Conservation (phyloP, 1,139 yeast genomes). For the Hyphopichia fennica region DNA sequence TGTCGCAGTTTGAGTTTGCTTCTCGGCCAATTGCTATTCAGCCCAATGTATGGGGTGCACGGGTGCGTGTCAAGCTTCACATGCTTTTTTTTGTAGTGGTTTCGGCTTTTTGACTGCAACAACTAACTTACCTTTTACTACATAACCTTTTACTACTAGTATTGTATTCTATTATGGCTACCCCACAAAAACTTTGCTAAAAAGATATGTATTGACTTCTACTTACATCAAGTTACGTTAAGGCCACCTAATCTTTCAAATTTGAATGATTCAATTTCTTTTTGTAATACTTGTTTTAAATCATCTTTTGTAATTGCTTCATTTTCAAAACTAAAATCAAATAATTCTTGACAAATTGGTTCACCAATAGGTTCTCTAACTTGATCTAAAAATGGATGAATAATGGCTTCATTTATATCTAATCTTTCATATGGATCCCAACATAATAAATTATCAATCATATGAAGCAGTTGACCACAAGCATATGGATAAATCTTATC, state of each 20-base stretch:
- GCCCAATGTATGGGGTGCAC: too few relatives aligned
- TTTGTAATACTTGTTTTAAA: conserved; percentile 44
- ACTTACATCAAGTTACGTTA: conserved; percentile 9
- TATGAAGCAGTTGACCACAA: conserved; percentile 42
- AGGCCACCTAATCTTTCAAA: conserved; percentile 5
- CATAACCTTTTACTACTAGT: too few relatives aligned
- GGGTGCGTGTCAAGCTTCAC: too few relatives aligned
- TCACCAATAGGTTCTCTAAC: conserved; percentile 51
- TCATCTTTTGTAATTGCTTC: conserved; percentile 32
- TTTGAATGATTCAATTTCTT: conserved; percentile 42
- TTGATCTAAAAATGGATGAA: conserved; percentile 47
- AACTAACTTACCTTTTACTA: too few relatives aligned
- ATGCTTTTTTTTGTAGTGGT: too few relatives aligned
- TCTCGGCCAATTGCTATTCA: too few relatives aligned
- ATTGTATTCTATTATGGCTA: neutral
- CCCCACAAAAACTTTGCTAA: neutral
- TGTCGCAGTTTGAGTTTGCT: too few relatives aligned
- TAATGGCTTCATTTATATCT: conserved; percentile 50
- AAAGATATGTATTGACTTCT: neutral
- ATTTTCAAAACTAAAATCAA: conserved; percentile 66
- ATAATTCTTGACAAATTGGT: conserved; percentile 42
- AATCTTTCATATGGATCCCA: conserved; percentile 59
- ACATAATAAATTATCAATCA: conserved; percentile 51
- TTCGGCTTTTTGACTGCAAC: too few relatives aligned
- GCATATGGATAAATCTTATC: conserved; percentile 59